Evolutionary conservation across 495 filamentous ascomycete species (phyloP).

Genomic region (Podospora australis): DNA sequence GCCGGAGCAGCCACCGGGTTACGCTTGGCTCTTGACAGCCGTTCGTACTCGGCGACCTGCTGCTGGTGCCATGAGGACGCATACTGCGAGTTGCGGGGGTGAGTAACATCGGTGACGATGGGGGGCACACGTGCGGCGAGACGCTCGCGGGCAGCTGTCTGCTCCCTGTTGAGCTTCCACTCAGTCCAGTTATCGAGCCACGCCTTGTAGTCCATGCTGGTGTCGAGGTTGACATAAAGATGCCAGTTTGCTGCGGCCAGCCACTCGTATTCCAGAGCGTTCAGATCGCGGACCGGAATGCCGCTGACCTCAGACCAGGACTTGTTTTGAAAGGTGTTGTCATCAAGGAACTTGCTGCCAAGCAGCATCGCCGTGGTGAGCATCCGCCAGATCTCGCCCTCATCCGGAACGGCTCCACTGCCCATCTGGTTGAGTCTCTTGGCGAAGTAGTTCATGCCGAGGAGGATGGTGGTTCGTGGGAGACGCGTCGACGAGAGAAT

Average conservation of each 20-base stretch:
- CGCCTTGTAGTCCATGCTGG: slow-evolving; percentile 71
- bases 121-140: slow-evolving; percentile 56
- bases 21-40: slow-evolving; percentile 33
- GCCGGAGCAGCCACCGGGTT: slow-evolving; percentile 39
- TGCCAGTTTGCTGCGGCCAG: slow-evolving; percentile 76
- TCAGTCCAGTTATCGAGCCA: slow-evolving; percentile 82
- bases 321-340: slow-evolving; percentile 98
- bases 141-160: slow-evolving; percentile 41
- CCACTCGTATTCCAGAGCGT: slow-evolving; percentile 89
- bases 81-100: slow-evolving; percentile 27
- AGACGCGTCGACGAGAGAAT: slow-evolving; percentile 91
- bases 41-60: slow-evolving; percentile 47
- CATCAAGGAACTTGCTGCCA: slow-evolving; percentile 96
- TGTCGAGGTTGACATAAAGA: slow-evolving; percentile 79
- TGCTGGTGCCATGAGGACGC: slow-evolving; percentile 49
- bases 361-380: slow-evolving; percentile 82
- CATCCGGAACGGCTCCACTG: slow-evolving; percentile 45
- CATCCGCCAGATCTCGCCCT: slow-evolving; percentile 81
- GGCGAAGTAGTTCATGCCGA: slow-evolving; percentile 86
- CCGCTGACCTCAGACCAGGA: slow-evolving; percentile 98
- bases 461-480: slow-evolving; percentile 88
- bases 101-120: slow-evolving; percentile 57
- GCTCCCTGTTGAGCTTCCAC: slow-evolving; percentile 61
- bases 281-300: slow-evolving; percentile 81
- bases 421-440: slow-evolving; percentile 72